Conservation (phyloP, 352 stramenopile genomes). For the Globisporangium paroecandrum region DNA sequence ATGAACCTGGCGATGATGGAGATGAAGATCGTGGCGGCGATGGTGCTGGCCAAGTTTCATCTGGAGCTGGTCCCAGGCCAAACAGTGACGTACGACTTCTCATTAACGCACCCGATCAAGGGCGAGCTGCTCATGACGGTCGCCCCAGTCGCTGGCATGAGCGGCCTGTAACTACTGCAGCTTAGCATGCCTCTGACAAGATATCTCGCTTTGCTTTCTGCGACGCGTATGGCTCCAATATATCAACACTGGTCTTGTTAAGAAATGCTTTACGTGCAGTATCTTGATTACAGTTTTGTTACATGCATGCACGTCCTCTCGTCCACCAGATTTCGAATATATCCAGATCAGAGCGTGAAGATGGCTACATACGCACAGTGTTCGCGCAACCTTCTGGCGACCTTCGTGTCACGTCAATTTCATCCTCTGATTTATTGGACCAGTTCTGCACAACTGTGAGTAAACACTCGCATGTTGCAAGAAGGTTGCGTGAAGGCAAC, state of each 20-base stretch:
- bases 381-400: background rate
- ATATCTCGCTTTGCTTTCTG: too few species aligned
- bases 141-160: background rate
- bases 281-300: background rate
- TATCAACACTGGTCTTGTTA: background rate
- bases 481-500: background rate
- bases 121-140: background rate
- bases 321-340: background rate
- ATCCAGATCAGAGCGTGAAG: background rate
- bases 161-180: background rate
- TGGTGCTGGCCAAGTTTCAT: constrained; percentile 40
- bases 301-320: background rate
- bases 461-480: background rate
- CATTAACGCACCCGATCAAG: background rate
- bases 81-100: background rate
- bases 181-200: background rate
- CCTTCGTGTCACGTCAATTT: background rate
- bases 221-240: too few species aligned
- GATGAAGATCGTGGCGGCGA: constrained; percentile 36
- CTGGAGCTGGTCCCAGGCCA: constrained; percentile 1
- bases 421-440: background rate
- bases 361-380: background rate
- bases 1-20: constrained; percentile 26
- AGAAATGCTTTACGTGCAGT: background rate
- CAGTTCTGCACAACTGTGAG: too few species aligned